Conservation (phyloP, 106 monocot species). For the Platanthera guangdongensis region DNA sequence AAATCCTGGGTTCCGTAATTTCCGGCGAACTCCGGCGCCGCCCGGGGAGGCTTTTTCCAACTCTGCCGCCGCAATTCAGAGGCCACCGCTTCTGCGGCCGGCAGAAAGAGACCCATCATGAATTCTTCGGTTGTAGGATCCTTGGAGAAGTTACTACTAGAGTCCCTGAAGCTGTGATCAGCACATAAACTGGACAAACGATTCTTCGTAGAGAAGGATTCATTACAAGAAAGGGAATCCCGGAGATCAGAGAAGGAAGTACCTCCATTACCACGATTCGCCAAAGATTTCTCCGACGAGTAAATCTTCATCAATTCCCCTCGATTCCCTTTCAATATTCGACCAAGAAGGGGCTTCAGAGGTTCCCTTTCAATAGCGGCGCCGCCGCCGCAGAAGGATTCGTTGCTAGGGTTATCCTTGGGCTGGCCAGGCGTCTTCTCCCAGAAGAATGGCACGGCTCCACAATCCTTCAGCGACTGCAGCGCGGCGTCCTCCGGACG, state of each 20-base stretch:
- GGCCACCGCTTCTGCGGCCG: conserved; percentile 61
- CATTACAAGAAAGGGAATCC: conserved; percentile 24
- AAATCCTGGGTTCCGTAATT: not conserved
- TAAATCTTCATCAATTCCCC: not conserved
- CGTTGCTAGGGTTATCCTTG: conserved; percentile 25
- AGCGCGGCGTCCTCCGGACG: not conserved
- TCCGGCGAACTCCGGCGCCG: not conserved
- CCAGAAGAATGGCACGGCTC: conserved; percentile 39
- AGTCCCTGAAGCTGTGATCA: not conserved
- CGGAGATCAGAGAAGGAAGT: conserved; percentile 28
- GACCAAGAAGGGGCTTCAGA: conserved; percentile 18
- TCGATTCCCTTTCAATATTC: not conserved
- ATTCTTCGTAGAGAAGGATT: conserved; percentile 40
- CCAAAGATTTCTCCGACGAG: not conserved
- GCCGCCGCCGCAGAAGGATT: not conserved
- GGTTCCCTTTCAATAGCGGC: not conserved
- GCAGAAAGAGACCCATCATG: conserved; percentile 73
- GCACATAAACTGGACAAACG: conserved; percentile 29
- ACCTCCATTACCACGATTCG: conserved; percentile 7
- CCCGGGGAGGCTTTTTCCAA: not conserved
- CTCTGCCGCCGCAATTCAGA: conserved; percentile 14
- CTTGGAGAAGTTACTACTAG: conserved; percentile 10
- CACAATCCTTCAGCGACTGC: conserved; percentile 3
- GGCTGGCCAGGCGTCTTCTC: conserved; percentile 71
- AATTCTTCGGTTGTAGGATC: conserved; percentile 24